Evolutionary conservation across 2,329 filamentous ascomycete species (phyloP).

Genomic region (Stenocarpella maydis): DNA sequence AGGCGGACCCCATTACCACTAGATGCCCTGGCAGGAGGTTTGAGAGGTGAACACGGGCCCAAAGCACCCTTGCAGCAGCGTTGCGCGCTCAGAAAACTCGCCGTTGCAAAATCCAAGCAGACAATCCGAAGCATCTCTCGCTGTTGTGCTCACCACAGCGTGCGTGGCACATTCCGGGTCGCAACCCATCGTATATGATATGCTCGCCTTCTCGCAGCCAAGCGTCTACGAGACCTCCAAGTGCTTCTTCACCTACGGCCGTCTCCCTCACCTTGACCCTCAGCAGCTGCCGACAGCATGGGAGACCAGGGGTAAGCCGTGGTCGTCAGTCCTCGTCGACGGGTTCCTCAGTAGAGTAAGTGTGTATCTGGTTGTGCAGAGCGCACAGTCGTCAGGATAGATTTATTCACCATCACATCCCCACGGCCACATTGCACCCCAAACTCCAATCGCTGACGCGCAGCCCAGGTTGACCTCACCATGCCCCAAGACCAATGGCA

Average conservation of each 20-base stretch:
- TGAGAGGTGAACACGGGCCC: neutral
- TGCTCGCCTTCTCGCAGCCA: conserved; percentile 55
- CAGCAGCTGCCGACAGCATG: conserved; percentile 75
- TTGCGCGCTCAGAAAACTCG: neutral
- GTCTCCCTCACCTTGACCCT: conserved; percentile 74
- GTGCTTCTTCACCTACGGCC: conserved; percentile 77
- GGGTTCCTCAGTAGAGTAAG: conserved; percentile 74
- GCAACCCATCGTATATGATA: conserved; percentile 38
- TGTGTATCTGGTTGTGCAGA: neutral
- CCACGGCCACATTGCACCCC: neutral
- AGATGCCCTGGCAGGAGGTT: neutral
- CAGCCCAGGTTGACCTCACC: conserved; percentile 70
- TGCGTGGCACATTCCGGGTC: neutral
- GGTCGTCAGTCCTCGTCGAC: conserved; percentile 71
- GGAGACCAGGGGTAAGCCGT: conserved; percentile 78
- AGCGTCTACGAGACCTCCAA: conserved; percentile 67
- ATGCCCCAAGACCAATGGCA: conserved; percentile 71
- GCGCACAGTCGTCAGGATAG: neutral
- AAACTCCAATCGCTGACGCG: conserved; percentile 10
- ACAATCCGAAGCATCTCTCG: neutral
- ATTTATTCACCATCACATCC: neutral
- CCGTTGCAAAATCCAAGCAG: neutral
- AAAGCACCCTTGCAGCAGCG: neutral
- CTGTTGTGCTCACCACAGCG: neutral
- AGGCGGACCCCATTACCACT: neutral